phyloP scores from a whole-genome alignment of 371 early-diverging fungal species.

The Mucor plumbeus region DNA sequence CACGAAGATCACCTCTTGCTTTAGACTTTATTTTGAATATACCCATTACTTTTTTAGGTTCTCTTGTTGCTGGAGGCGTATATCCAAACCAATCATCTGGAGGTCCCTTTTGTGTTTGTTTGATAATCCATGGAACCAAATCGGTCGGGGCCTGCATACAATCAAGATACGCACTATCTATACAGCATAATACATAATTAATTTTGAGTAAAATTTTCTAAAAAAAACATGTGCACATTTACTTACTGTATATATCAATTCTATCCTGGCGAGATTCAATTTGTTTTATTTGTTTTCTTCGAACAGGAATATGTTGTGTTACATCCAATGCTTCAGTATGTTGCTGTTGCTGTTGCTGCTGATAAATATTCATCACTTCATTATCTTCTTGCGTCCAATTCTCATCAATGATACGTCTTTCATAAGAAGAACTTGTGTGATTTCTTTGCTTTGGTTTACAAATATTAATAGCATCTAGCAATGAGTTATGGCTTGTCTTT shows the following conservation, averaged over 20 bases:
- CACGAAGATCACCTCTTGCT: not conserved
- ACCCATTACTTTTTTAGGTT: conserved; percentile 33
- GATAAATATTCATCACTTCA: conserved; percentile 7
- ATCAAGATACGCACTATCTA: conserved; percentile 28
- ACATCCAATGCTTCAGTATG: not conserved
- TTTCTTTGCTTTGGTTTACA: conserved; percentile 24
- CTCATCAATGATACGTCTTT: conserved; percentile 7
- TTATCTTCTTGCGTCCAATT: conserved; percentile 11
- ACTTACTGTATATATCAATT: conserved; percentile 28
- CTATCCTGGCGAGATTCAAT: conserved; percentile 30
- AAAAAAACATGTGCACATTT: not conserved
- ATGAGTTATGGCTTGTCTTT: conserved; percentile 26
- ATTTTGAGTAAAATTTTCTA: not conserved
- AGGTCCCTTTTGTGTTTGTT: conserved; percentile 35
- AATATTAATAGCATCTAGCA: conserved; percentile 26
- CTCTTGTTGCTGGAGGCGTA: conserved; percentile 24
- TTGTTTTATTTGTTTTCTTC: conserved; percentile 29
- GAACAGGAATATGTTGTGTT: conserved; percentile 15
- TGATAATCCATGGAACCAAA: conserved; percentile 28
- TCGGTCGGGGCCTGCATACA: conserved; percentile 27
- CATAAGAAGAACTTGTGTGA: conserved; percentile 16
- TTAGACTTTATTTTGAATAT: conserved; percentile 30
- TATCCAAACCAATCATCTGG: conserved; percentile 37
- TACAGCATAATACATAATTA: not conserved
- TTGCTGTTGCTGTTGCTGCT: not conserved